Evolutionary conservation across 176 grass and related monocot species (phyloP).

Genomic region (Aegilops sharonensis): DNA sequence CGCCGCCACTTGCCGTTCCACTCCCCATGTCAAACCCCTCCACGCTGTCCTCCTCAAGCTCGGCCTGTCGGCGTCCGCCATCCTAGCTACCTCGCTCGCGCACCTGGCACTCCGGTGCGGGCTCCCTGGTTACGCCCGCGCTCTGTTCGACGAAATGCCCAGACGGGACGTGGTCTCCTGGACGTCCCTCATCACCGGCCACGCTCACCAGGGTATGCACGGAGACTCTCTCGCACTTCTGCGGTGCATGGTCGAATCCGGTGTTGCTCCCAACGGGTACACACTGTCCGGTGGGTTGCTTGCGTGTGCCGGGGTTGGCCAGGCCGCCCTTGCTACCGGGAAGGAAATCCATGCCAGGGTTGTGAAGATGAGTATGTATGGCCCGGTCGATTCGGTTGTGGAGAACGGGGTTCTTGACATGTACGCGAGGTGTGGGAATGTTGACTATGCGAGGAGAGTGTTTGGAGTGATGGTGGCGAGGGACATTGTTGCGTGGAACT

Average conservation of each 20-base stretch:
- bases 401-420: slow-evolving; percentile 59
- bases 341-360: slow-evolving; percentile 56
- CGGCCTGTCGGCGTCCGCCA: slow-evolving; percentile 34
- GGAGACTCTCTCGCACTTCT: slow-evolving; percentile 18
- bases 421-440: slow-evolving; percentile 38
- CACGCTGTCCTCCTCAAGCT: slow-evolving; percentile 44
- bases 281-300: slow-evolving; percentile 48
- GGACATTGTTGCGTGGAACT: slow-evolving; percentile 51
- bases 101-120: slow-evolving; percentile 34
- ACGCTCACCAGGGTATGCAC: slow-evolving; percentile 38
- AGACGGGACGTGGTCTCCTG: slow-evolving; percentile 51
- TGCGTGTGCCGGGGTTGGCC: slow-evolving; percentile 26
- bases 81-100: slow-evolving; percentile 35
- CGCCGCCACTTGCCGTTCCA: background rate
- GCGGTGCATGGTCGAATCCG: slow-evolving; percentile 14
- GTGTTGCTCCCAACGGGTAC: slow-evolving; percentile 40
- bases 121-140: slow-evolving; percentile 17
- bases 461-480: slow-evolving; percentile 39
- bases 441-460: slow-evolving; percentile 21
- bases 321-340: slow-evolving; percentile 13
- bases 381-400: slow-evolving; percentile 32
- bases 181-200: slow-evolving; percentile 60
- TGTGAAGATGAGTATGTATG: slow-evolving; percentile 28
- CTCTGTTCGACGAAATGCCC: slow-evolving; percentile 57
- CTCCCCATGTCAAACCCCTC: slow-evolving; percentile 16